Percentiles rank a stretch among this genome's conserved stretches.
Conservation (phyloP, 345 rosid genomes). For the Gossypium longicalyx region DNA sequence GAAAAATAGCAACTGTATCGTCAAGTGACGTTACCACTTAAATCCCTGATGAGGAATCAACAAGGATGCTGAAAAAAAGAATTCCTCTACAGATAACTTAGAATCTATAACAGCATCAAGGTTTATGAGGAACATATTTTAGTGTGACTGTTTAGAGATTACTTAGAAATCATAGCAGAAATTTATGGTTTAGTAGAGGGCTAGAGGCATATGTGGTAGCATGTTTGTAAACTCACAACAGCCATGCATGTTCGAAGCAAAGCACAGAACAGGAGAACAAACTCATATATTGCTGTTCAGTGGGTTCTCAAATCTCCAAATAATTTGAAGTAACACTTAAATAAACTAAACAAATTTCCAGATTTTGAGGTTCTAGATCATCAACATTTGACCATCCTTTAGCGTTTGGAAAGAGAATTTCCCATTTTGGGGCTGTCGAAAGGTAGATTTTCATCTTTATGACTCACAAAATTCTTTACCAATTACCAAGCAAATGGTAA, state of each 20-base stretch:
- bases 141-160: neutral
- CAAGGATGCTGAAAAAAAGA: neutral
- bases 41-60: neutral
- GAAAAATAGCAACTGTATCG: no score
- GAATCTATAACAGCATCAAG: neutral
- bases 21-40: no score
- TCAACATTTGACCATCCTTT: conserved; percentile 1
- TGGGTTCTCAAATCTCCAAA: neutral
- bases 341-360: conserved; percentile 13
- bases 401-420: neutral
- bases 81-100: neutral
- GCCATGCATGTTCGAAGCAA: neutral
- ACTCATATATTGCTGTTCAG: neutral
- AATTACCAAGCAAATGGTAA: neutral
- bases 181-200: neutral
- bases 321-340: neutral
- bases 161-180: conserved; percentile 6
- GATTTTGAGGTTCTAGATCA: neutral
- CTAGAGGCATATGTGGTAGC: neutral
- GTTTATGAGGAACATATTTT: neutral
- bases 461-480: neutral
- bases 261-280: neutral
- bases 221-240: neutral
- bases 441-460: neutral
- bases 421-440: neutral